phyloP scores from a whole-genome alignment of 108 stramenopile species.

The Aurantiochytrium sp. region DNA sequence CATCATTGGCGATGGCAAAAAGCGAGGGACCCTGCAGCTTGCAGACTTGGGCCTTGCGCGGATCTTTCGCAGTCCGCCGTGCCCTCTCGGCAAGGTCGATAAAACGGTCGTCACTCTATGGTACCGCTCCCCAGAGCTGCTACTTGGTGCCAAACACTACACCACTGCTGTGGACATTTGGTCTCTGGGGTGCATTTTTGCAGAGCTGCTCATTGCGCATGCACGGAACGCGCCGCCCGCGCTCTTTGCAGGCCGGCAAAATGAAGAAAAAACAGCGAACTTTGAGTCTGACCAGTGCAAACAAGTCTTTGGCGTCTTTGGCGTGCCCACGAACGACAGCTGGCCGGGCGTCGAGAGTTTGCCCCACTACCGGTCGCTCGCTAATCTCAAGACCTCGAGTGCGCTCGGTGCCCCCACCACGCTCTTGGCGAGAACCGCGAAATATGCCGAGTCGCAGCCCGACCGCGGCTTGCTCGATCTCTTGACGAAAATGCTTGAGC shows the following conservation, averaged over 20 bases:
- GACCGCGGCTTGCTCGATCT: background rate
- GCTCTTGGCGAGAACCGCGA: background rate
- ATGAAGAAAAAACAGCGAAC: background rate
- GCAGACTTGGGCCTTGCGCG: slow-evolving; percentile 95
- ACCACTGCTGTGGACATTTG: slow-evolving; percentile 84
- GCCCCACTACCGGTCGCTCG: background rate
- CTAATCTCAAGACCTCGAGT: background rate
- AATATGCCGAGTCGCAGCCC: background rate
- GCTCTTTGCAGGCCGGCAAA: background rate
- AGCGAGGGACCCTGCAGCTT: slow-evolving; percentile 69
- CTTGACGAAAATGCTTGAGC: background rate
- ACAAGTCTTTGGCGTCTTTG: background rate
- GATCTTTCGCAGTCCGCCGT: slow-evolving; percentile 66
- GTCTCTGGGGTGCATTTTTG: slow-evolving; percentile 92
- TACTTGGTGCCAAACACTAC: slow-evolving; percentile 78
- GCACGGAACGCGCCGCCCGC: background rate
- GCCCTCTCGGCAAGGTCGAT: slow-evolving; percentile 56
- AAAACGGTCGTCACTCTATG: slow-evolving; percentile 90
- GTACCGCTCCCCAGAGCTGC: slow-evolving; percentile 95
- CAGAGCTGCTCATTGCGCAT: slow-evolving; percentile 69
- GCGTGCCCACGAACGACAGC: background rate
- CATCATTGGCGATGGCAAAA: slow-evolving; percentile 65
- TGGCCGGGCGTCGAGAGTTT: background rate
- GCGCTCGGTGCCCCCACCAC: background rate
- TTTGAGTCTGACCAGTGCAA: slow-evolving; percentile 11